These are phyloP conservation scores for Stephanocyclus meneghinianus DNA, from an alignment of 352 stramenopile species.

Conservation along the genomic window DNA sequence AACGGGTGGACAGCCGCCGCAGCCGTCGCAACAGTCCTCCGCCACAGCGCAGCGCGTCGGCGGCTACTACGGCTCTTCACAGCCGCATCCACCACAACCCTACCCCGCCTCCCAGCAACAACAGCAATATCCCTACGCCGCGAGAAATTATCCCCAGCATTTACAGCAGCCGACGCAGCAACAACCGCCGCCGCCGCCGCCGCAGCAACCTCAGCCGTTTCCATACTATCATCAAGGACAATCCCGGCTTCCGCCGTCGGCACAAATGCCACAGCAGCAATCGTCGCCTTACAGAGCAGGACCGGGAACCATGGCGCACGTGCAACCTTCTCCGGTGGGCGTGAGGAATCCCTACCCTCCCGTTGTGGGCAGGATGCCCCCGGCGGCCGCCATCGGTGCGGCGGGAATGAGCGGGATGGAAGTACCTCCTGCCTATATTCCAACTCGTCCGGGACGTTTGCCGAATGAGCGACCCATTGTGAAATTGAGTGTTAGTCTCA, in stretches of 20 bases:
- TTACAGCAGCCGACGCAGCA: constrained; percentile 12
- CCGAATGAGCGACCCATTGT: constrained; percentile 78
- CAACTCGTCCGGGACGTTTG: constrained; percentile 24
- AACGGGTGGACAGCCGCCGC: constrained; percentile 18
- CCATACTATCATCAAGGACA: neutral
- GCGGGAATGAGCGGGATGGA: neutral
- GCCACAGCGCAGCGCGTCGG: constrained; percentile 28
- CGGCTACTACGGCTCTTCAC: constrained; percentile 29
- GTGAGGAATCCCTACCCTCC: neutral
- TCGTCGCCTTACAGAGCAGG: constrained; percentile 1
- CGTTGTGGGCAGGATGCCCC: neutral
- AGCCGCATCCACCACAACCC: constrained; percentile 12
- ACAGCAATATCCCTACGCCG: constrained; percentile 11
- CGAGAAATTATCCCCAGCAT: constrained; percentile 28
- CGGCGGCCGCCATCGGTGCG: neutral
- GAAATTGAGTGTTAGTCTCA: constrained; percentile 90
- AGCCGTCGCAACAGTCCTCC: constrained; percentile 23
- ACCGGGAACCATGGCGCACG: neutral
- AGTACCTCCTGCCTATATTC: constrained; percentile 16
- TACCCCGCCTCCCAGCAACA: constrained; percentile 7
- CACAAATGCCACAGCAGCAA: neutral
- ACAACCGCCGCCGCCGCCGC: neutral
- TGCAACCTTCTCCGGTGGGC: neutral
- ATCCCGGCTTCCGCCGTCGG: too few relatives aligned
- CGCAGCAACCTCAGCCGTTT: neutral